phyloP scores from a whole-genome alignment of 1,139 yeast species.

The Protomyces pachydermus region DNA sequence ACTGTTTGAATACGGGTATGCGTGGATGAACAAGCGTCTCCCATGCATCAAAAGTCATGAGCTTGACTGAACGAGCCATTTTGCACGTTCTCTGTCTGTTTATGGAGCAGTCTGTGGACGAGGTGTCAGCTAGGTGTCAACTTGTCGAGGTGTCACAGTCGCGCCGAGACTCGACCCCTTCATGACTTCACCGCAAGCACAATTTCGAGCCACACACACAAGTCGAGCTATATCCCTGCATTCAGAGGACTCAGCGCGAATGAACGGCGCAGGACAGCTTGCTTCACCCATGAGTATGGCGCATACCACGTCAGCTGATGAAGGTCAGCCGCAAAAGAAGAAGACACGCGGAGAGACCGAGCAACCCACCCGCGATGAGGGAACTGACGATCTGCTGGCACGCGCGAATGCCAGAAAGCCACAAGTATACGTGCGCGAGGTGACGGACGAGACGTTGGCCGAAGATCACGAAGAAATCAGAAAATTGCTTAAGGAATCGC shows the following conservation, averaged over 20 bases:
- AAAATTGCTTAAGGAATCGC: neutral
- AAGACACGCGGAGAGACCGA: neutral
- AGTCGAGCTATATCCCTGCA: too few species aligned
- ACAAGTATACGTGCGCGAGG: neutral
- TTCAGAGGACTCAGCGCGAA: neutral
- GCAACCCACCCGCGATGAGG: neutral
- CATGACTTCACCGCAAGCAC: too few species aligned
- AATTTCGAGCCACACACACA: too few species aligned
- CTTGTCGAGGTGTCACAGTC: too few species aligned
- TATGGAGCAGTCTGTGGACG: too few species aligned
- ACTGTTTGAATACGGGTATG: neutral
- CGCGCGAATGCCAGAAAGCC: neutral
- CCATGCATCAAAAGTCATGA: neutral
- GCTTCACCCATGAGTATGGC: neutral
- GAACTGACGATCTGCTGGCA: neutral
- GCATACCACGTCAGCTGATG: neutral
- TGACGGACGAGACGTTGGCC: neutral
- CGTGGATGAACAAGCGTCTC: neutral
- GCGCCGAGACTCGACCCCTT: too few species aligned
- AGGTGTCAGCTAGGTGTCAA: too few species aligned
- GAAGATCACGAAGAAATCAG: neutral
- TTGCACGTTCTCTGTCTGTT: neutral
- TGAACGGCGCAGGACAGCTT: neutral
- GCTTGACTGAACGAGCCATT: neutral
- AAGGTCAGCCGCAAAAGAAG: constrained; percentile 1